Evolutionary conservation across 805 yeast genomes (phyloP).

Genomic region (Spathaspora boniae): DNA sequence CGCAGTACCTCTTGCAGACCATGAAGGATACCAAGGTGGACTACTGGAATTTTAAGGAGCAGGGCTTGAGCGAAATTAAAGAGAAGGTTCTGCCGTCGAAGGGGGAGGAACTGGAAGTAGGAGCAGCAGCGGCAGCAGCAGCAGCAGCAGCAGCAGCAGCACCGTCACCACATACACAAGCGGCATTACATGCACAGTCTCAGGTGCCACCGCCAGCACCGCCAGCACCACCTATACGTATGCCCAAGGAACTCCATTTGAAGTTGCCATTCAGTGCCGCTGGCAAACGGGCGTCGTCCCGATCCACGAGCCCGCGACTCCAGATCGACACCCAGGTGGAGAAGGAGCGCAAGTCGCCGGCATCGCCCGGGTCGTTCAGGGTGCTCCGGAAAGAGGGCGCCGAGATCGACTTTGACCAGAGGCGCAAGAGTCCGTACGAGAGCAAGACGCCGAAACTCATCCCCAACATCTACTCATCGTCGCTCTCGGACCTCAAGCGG

Average conservation of each 20-base stretch:
- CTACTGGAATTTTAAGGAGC: constrained; percentile 51
- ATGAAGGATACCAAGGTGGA: constrained; percentile 42
- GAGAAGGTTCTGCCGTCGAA: not conserved
- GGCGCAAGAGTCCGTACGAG: constrained; percentile 71
- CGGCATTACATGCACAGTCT: too few relatives aligned
- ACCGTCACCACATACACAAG: constrained; percentile 3
- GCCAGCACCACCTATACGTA: constrained; percentile 3
- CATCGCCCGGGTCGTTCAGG: constrained; percentile 45
- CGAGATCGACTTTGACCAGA: constrained; percentile 79
- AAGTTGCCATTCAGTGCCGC: constrained; percentile 14
- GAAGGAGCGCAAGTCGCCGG: not conserved
- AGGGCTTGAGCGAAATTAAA: not conserved
- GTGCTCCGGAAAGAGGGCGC: constrained; percentile 62
- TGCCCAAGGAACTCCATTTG: too few relatives aligned
- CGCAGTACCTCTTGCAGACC: constrained; percentile 57
- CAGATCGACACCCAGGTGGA: constrained; percentile 4
- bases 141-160: constrained; percentile 6
- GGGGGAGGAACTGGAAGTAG: constrained; percentile 1
- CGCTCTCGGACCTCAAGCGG: constrained; percentile 21
- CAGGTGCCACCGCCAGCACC: constrained; percentile 8
- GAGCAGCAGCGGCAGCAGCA: constrained; percentile 6
- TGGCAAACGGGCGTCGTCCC: constrained; percentile 3
- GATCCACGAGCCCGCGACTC: constrained; percentile 4
- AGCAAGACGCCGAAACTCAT: constrained; percentile 39
- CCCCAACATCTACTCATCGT: constrained; percentile 33